Evolutionary conservation across 345 rosid species (phyloP).

Genomic region (Eucalyptus erythrocorys): DNA sequence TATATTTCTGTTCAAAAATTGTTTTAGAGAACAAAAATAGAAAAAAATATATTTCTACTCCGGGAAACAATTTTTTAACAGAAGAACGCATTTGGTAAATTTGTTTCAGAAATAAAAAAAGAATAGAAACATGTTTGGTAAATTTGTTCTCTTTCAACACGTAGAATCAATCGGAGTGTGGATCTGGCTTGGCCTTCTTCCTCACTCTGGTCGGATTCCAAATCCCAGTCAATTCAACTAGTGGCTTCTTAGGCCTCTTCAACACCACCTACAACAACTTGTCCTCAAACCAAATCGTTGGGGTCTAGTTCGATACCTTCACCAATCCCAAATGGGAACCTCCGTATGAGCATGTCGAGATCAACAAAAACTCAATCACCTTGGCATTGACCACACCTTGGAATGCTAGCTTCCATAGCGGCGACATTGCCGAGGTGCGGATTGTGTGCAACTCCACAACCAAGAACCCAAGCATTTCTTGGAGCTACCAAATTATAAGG

Average conservation of each 20-base stretch:
- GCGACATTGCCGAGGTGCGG: constrained; percentile 13
- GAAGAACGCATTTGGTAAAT: no score
- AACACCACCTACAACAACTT: constrained; percentile 6
- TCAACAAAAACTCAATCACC: constrained; percentile 20
- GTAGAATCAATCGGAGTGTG: not conserved
- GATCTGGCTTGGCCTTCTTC: constrained; percentile 23
- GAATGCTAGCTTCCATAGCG: constrained; percentile 26
- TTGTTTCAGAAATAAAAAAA: no score
- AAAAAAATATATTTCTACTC: no score
- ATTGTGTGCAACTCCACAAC: constrained; percentile 16
- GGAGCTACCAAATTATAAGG: constrained; percentile 3
- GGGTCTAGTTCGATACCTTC: constrained; percentile 20
- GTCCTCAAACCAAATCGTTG: constrained; percentile 3
- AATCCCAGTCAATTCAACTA: constrained; percentile 32
- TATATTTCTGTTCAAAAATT: no score
- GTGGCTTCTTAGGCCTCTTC: constrained; percentile 29
- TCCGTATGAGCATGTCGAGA: constrained; percentile 21
- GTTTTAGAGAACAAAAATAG: no score
- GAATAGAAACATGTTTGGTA: no score
- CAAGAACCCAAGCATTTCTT: constrained; percentile 15
- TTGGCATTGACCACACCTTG: constrained; percentile 14
- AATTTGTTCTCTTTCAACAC: constrained; percentile 22
- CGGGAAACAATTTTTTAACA: no score
- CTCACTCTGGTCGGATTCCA: constrained; percentile 20
- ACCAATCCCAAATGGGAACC: constrained; percentile 17